Evolutionary conservation across 805 yeast genomes (phyloP).

Genomic region (Wickerhamiella azyma): DNA sequence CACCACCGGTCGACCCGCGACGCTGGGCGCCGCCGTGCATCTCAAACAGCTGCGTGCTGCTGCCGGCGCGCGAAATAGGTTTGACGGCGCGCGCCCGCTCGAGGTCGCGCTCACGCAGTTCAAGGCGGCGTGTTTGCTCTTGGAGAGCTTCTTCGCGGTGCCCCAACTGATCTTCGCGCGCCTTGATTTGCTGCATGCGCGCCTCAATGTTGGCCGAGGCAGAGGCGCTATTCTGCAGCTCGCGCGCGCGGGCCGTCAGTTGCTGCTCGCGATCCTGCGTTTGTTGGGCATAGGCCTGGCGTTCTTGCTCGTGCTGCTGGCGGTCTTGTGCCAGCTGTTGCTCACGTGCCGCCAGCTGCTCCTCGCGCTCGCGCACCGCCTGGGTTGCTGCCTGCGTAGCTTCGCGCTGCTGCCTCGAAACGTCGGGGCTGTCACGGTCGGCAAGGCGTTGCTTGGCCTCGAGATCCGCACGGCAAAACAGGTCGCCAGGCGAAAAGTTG

Average conservation of each 20-base stretch:
- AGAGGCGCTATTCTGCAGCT: neutral
- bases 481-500: neutral
- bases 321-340: neutral
- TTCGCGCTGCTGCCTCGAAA: constrained; percentile 9
- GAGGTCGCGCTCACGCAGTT: constrained; percentile 2
- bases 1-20: neutral
- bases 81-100: neutral
- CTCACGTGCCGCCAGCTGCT: neutral
- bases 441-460: constrained; percentile 5
- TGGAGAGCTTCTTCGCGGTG: constrained; percentile 12
- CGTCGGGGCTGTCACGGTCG: constrained; percentile 3
- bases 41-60: constrained; percentile 2
- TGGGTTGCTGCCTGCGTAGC: constrained; percentile 8
- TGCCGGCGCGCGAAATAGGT: neutral
- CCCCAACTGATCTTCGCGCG: constrained; percentile 9
- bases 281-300: too few species aligned
- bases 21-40: neutral
- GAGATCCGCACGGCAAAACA: constrained; percentile 1
- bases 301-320: too few species aligned
- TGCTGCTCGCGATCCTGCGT: too few species aligned
- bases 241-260: too few species aligned
- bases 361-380: constrained; percentile 5
- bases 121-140: constrained; percentile 5
- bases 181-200: constrained; percentile 11
- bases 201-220: neutral